phyloP scores from a whole-genome alignment of 441 rosid genomes.

The Codiaeum variegatum region DNA sequence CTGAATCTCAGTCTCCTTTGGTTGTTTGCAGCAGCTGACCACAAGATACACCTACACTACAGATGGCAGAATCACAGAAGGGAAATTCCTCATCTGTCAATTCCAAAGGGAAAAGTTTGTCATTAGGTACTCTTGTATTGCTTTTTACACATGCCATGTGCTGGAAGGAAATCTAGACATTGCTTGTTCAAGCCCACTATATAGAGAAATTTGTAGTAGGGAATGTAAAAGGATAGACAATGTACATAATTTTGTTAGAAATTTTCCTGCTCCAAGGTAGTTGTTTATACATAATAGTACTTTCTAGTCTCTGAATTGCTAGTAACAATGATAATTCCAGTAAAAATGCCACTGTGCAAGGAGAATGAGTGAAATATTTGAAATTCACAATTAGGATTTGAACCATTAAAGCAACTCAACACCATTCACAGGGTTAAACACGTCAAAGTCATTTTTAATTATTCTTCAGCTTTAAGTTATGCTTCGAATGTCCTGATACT shows the following conservation, averaged over 20 bases:
- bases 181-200: neutral
- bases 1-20: neutral
- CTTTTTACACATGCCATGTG: neutral
- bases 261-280: neutral
- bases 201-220: slow-evolving; percentile 3
- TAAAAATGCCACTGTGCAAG: neutral
- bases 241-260: neutral
- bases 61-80: slow-evolving; percentile 57
- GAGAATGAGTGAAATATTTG: neutral
- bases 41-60: slow-evolving; percentile 2
- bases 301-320: neutral
- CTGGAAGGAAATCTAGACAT: neutral
- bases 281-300: neutral
- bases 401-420: neutral
- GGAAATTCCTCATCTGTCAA: slow-evolving; percentile 34
- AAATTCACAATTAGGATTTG: neutral
- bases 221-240: slow-evolving; percentile 7
- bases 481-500: neutral
- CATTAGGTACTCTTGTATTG: slow-evolving; percentile 42
- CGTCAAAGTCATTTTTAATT: neutral
- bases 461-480: neutral
- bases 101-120: slow-evolving; percentile 46
- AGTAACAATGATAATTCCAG: neutral
- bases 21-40: slow-evolving; percentile 5
- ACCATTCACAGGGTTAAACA: neutral